These are phyloP conservation scores for Mesembryanthemum crystallinum DNA, from an alignment of 148 eudicot species.

Conservation along the genomic window DNA sequence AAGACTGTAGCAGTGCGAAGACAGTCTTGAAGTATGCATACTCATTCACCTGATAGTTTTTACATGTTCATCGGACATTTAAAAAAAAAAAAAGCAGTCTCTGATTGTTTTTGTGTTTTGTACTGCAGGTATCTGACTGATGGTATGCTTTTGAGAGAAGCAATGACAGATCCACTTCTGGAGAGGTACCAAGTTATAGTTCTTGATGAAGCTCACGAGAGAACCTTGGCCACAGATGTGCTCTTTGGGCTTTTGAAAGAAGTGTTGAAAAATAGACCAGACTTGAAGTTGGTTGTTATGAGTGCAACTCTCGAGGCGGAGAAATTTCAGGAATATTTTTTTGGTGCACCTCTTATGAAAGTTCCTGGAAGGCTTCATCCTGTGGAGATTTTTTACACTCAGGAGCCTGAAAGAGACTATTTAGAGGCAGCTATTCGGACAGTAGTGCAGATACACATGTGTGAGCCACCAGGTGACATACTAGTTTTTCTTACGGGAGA, in stretches of 20 bases:
- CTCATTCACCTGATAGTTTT: background rate
- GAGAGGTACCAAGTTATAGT: slow-evolving; percentile 80
- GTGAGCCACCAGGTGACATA: slow-evolving; percentile 75
- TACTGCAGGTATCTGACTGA: slow-evolving; percentile 72
- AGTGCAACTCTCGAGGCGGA: slow-evolving; percentile 98
- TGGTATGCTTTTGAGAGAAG: slow-evolving; percentile 94
- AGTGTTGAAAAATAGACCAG: slow-evolving; percentile 70
- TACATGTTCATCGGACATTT: background rate
- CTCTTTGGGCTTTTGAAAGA: slow-evolving; percentile 89
- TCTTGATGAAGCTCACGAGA: slow-evolving; percentile 95
- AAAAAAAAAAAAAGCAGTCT: background rate
- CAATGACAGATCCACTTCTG: slow-evolving; percentile 91
- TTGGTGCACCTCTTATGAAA: slow-evolving; percentile 82
- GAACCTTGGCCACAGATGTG: slow-evolving; percentile 88
- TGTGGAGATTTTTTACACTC: slow-evolving; percentile 80
- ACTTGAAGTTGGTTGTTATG: slow-evolving; percentile 81
- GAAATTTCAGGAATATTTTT: slow-evolving; percentile 80
- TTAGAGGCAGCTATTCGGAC: slow-evolving; percentile 90
- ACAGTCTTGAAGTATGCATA: slow-evolving; percentile 69
- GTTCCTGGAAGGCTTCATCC: slow-evolving; percentile 95
- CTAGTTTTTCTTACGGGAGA: slow-evolving; percentile 74
- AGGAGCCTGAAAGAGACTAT: slow-evolving; percentile 84
- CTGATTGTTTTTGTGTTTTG: slow-evolving; percentile 14
- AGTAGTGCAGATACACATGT: slow-evolving; percentile 72
- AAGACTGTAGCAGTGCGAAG: slow-evolving; percentile 75